Percentiles rank a stretch among this genome's conserved stretches.
Conservation (phyloP, 2,329 filamentous ascomycete genomes). For the Colletotrichum liaoningense region DNA sequence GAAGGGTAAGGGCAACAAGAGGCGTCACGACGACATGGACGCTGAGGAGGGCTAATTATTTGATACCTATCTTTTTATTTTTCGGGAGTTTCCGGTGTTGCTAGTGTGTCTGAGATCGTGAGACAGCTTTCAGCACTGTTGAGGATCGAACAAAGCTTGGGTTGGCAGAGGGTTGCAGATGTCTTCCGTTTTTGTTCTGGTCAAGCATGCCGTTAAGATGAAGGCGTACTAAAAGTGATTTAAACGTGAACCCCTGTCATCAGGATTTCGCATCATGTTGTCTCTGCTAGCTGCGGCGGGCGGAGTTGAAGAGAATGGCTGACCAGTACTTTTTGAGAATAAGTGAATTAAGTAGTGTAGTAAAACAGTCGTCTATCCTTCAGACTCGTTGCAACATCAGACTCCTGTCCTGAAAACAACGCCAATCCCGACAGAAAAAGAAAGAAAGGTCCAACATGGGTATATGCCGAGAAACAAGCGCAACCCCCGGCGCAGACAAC, state of each 20-base stretch:
- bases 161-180: background rate
- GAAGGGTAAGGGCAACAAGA: slow-evolving; percentile 52
- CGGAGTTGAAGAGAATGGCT: background rate
- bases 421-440: background rate
- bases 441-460: slow-evolving; percentile 7
- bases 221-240: background rate
- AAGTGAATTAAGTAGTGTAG: background rate
- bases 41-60: slow-evolving; percentile 73
- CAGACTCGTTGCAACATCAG: background rate
- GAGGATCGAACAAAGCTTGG: background rate
- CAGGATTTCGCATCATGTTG: background rate
- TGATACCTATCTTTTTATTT: background rate
- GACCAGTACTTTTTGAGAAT: no score
- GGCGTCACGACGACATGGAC: slow-evolving; percentile 74
- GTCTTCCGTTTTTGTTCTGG: background rate
- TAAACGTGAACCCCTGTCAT: background rate
- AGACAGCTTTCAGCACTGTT: background rate
- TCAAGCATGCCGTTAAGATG: no score
- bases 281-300: background rate
- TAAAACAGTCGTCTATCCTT: background rate
- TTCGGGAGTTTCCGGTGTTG: background rate
- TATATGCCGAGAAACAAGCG: slow-evolving; percentile 27
- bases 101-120: background rate
- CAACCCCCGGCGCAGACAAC: slow-evolving; percentile 7
- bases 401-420: background rate